Conservation (phyloP, 805 yeast genomes). For the Schwanniomyces polymorphus region DNA sequence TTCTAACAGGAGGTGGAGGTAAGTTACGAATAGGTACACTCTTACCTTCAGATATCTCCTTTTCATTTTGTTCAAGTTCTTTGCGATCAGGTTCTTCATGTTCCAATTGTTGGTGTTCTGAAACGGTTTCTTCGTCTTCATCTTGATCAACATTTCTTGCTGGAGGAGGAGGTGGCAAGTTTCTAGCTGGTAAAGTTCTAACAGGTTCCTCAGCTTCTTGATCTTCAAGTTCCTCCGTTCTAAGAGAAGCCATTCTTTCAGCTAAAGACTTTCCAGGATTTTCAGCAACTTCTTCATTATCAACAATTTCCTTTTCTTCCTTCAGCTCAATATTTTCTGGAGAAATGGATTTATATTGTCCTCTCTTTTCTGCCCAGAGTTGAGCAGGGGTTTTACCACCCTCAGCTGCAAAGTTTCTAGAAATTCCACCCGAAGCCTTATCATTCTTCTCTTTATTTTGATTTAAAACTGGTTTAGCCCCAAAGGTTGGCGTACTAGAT, state of each 20-base stretch:
- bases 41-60: constrained; percentile 1
- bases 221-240: constrained; percentile 8
- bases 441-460: constrained; percentile 33
- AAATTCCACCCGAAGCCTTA: constrained; percentile 57
- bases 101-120: background rate
- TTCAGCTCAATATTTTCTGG: constrained; percentile 12
- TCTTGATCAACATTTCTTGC: background rate
- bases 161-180: constrained; percentile 2
- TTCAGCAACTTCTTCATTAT: background rate
- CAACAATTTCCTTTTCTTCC: constrained; percentile 7
- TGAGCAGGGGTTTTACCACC: constrained; percentile 93
- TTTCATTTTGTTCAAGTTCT: constrained; percentile 5
- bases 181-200: constrained; percentile 3
- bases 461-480: constrained; percentile 39
- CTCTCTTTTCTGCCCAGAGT: constrained; percentile 90
- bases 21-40: constrained; percentile 17
- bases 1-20: constrained; percentile 15
- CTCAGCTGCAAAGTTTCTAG: constrained; percentile 61
- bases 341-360: constrained; percentile 51
- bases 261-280: background rate
- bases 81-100: constrained; percentile 7
- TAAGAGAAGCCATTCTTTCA: background rate
- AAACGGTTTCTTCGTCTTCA: background rate
- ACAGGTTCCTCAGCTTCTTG: constrained; percentile 12
- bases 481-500: constrained; percentile 24